Evolutionary conservation across 2,329 filamentous ascomycete species (phyloP).

Genomic region (Xylariomycetidae sp.): DNA sequence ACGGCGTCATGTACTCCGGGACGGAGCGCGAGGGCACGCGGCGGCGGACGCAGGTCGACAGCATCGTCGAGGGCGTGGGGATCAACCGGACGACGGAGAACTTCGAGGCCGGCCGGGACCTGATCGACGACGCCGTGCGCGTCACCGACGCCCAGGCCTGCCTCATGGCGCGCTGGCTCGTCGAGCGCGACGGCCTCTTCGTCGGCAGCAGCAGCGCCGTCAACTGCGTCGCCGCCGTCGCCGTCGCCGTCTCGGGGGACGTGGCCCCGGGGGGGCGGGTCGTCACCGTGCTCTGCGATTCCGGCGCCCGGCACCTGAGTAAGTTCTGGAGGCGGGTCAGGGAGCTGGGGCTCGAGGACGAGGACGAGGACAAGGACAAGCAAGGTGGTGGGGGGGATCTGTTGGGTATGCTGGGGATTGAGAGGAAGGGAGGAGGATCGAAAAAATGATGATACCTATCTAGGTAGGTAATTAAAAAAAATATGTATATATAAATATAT

Average conservation of each 20-base stretch:
- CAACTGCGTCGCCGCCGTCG: conserved; percentile 81
- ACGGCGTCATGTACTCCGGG: conserved; percentile 90
- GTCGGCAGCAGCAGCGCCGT: conserved; percentile 93
- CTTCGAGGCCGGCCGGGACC: conserved; percentile 78
- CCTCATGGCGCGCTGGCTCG: conserved; percentile 92
- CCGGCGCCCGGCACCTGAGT: conserved; percentile 75
- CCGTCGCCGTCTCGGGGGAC: conserved; percentile 60
- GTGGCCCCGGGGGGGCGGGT: conserved; percentile 60
- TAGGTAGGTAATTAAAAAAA: too few species aligned
- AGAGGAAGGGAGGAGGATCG: too few species aligned
- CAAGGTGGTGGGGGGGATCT: too few species aligned
- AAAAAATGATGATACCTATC: conserved; percentile 8
- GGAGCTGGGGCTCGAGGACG: conserved; percentile 61
- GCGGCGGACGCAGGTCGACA: conserved; percentile 86
- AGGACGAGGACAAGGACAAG: conserved; percentile 41
- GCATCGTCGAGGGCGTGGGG: conserved; percentile 91
- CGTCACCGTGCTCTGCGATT: conserved; percentile 82
- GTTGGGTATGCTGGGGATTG: conserved; percentile 46
- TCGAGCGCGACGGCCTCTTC: conserved; percentile 93
- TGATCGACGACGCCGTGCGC: conserved; percentile 85
- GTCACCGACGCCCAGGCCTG: conserved; percentile 87
- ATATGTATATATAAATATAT: too few species aligned
- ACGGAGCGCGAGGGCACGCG: conserved; percentile 90
- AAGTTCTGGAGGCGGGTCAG: conserved; percentile 79
- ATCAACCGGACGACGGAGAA: conserved; percentile 94